These are phyloP conservation scores for Simplicillium aogashimaense DNA, from an alignment of 2,329 filamentous ascomycete genomes.

Conservation along the genomic window DNA sequence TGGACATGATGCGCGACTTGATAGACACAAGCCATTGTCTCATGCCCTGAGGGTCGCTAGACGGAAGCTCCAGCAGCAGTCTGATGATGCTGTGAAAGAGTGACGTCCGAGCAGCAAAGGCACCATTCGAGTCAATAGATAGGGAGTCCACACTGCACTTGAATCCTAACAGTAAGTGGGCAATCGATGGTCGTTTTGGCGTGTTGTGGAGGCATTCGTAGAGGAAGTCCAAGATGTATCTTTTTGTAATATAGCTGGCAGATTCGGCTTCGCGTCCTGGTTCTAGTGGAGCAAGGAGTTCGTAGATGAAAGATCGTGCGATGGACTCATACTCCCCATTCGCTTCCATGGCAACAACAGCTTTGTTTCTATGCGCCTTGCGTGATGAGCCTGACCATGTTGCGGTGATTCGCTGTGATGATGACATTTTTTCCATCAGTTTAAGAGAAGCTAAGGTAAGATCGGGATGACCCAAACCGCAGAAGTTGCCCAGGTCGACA, in stretches of 20 bases:
- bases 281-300: slow-evolving; percentile 62
- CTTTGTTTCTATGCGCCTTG: slow-evolving; percentile 64
- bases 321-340: slow-evolving; percentile 75
- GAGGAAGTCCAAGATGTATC: slow-evolving; percentile 77
- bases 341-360: slow-evolving; percentile 78
- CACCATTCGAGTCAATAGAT: slow-evolving; percentile 54
- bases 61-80: slow-evolving; percentile 60
- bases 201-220: slow-evolving; percentile 68
- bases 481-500: slow-evolving; percentile 76
- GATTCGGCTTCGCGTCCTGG: slow-evolving; percentile 59
- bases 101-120: slow-evolving; percentile 63
- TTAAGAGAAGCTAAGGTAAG: slow-evolving; percentile 73
- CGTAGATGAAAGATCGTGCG: slow-evolving; percentile 58
- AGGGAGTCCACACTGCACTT: slow-evolving; percentile 63
- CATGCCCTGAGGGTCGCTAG: slow-evolving; percentile 50
- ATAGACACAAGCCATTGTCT: slow-evolving; percentile 59
- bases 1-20: slow-evolving; percentile 58
- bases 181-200: slow-evolving; percentile 72
- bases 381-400: slow-evolving; percentile 52
- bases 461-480: slow-evolving; percentile 71
- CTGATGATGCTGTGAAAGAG: slow-evolving; percentile 75
- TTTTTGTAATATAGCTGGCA: slow-evolving; percentile 70
- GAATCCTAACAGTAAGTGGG: slow-evolving; percentile 85
- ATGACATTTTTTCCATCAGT: slow-evolving; percentile 76
- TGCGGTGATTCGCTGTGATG: slow-evolving; percentile 70